Percentiles rank a stretch among this genome's conserved stretches.
These are phyloP conservation scores for Phytophthora pisi DNA, from an alignment of 352 stramenopile genomes.

Conservation along the genomic window DNA sequence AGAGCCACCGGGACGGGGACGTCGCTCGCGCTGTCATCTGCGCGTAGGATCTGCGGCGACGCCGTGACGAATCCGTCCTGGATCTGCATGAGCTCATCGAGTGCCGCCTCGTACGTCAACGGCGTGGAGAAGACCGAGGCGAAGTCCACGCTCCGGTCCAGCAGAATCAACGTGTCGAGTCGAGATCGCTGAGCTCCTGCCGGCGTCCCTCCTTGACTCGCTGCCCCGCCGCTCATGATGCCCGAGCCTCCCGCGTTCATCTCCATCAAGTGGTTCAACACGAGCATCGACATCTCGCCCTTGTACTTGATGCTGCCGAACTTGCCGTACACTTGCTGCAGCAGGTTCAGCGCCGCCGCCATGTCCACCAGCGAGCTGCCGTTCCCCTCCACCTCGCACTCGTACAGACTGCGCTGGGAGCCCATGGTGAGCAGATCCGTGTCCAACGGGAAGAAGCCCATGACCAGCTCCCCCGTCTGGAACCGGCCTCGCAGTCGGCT, in stretches of 20 bases:
- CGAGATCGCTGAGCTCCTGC: conserved; percentile 10
- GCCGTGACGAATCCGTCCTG: conserved; percentile 60
- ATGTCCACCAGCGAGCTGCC: conserved; percentile 55
- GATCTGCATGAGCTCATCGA: conserved; percentile 71
- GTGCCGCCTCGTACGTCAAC: conserved; percentile 72
- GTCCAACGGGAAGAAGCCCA: conserved; percentile 71
- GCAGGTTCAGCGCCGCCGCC: conserved; percentile 49
- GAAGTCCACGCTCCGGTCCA: conserved; percentile 76
- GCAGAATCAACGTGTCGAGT: conserved; percentile 68
- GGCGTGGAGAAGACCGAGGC: conserved; percentile 69
- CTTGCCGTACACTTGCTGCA: conserved; percentile 62
- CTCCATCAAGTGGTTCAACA: conserved; percentile 72
- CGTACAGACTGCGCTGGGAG: conserved; percentile 55
- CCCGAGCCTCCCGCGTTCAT: conserved; percentile 32
- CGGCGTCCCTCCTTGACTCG: not conserved
- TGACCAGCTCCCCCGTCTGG: conserved; percentile 43
- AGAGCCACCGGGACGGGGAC: conserved; percentile 45
- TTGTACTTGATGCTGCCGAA: conserved; percentile 85
- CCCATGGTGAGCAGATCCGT: conserved; percentile 66
- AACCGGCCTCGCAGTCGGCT: conserved; percentile 43
- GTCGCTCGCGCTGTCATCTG: conserved; percentile 39
- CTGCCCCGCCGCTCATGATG: conserved; percentile 15
- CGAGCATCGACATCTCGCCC: conserved; percentile 69
- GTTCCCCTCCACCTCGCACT: conserved; percentile 55
- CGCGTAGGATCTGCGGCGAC: conserved; percentile 44